Conservation (phyloP, 148 eudicot species). For the Silene uniflora region DNA sequence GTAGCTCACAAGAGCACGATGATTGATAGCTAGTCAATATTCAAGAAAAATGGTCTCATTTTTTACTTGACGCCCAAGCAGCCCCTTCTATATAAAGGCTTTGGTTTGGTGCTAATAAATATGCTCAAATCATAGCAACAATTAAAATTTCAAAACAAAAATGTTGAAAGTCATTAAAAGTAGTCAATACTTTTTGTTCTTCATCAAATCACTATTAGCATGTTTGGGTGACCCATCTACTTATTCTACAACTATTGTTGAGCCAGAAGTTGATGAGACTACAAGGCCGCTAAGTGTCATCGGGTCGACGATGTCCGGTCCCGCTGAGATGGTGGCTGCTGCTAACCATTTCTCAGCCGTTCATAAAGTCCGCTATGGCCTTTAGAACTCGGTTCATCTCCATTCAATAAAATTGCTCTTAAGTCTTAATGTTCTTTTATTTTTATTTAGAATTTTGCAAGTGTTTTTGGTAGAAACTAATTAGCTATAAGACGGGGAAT, state of each 20-base stretch:
- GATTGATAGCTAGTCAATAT: background rate
- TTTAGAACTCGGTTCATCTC: background rate
- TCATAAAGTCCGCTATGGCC: slow-evolving; percentile 18
- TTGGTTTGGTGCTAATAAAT: background rate
- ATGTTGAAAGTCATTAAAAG: slow-evolving; percentile 24
- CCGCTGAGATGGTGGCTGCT: slow-evolving; percentile 19
- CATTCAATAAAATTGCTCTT: background rate
- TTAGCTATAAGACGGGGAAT: no score
- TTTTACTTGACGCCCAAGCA: slow-evolving; percentile 12
- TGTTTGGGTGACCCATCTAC: slow-evolving; percentile 13
- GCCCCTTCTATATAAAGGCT: slow-evolving; percentile 19
- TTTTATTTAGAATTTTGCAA: background rate
- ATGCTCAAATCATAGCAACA: background rate
- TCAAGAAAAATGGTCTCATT: background rate
- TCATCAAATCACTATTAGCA: slow-evolving; percentile 13
- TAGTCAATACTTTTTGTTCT: slow-evolving; percentile 13
- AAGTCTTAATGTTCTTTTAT: background rate
- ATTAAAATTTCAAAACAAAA: background rate
- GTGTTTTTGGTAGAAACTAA: no score
- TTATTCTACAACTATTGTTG: background rate
- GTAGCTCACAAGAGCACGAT: background rate
- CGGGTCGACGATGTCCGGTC: background rate
- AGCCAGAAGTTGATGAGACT: background rate
- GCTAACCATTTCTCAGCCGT: slow-evolving; percentile 25
- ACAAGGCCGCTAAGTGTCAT: background rate